phyloP scores from a whole-genome alignment of 805 yeast genomes.

The Metschnikowia koreensis region DNA sequence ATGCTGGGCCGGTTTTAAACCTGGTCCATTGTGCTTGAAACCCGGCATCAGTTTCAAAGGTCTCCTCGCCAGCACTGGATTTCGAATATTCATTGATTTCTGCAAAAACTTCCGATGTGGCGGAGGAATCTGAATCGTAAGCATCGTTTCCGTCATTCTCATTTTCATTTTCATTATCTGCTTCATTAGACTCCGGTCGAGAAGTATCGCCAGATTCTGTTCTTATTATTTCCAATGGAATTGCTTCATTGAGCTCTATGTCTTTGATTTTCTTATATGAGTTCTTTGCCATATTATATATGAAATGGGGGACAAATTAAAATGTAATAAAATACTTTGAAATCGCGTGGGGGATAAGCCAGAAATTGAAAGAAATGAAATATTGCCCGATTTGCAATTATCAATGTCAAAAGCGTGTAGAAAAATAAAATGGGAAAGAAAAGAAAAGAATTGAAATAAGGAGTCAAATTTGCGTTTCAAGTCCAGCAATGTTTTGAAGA shows the following conservation, averaged over 20 bases:
- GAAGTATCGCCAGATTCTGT: background rate
- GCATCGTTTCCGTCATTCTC: background rate
- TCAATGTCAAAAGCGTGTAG: too few species aligned
- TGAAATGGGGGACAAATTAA: background rate
- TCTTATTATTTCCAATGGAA: background rate
- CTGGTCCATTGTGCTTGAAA: conserved; percentile 8
- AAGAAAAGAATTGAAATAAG: too few species aligned
- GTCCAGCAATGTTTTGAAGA: too few species aligned
- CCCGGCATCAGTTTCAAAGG: conserved; percentile 13
- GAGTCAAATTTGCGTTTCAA: too few species aligned
- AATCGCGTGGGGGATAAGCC: background rate
- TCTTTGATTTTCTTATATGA: background rate
- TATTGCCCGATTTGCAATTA: too few species aligned
- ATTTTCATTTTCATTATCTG: background rate
- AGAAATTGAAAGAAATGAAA: background rate
- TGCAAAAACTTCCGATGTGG: conserved; percentile 30
- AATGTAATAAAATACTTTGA: too few species aligned
- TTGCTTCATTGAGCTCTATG: background rate
- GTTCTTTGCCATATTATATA: background rate
- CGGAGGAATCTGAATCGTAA: conserved; percentile 7
- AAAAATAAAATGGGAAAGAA: too few species aligned
- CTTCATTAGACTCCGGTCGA: background rate
- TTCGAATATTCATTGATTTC: conserved; percentile 23
- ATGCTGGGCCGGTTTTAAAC: conserved; percentile 2
- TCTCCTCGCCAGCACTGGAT: conserved; percentile 16